A percentile compares a stretch with the other conserved stretches of the same genome.
Evolutionary conservation across 2,329 filamentous ascomycete genomes (phyloP).

Genomic region (Aspergillus chevalieri): DNA sequence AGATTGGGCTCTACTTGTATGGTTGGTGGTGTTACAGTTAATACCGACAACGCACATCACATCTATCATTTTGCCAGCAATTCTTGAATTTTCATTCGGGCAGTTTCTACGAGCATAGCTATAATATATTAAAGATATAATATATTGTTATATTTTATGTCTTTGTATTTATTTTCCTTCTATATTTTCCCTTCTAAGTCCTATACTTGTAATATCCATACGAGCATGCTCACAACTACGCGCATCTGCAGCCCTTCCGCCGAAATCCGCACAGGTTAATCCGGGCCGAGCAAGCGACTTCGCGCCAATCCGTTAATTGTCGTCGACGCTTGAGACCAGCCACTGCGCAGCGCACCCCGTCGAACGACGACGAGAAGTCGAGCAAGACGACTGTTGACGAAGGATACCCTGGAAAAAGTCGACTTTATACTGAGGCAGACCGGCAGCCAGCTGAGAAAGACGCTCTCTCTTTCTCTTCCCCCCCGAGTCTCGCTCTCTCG

Average conservation of each 20-base stretch:
- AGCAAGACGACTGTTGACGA: not conserved
- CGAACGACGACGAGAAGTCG: conserved; percentile 3
- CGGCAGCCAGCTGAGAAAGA: conserved; percentile 12
- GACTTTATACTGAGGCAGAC: not conserved
- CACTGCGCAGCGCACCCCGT: conserved; percentile 12
- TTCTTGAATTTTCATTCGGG: not conserved
- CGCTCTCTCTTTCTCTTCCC: conserved; percentile 8
- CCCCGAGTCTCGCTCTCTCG: too few species aligned
- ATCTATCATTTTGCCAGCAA: conserved; percentile 12
- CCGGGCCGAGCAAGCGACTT: conserved; percentile 35
- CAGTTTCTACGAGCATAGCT: not conserved
- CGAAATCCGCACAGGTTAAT: conserved; percentile 24
- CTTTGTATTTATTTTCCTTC: conserved; percentile 7
- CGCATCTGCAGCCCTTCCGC: conserved; percentile 25
- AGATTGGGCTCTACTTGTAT: not conserved
- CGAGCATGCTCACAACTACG: conserved; percentile 32
- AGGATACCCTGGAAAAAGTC: not conserved
- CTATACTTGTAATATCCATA: too few species aligned
- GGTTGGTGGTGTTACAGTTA: not conserved
- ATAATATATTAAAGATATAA: too few species aligned
- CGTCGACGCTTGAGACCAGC: not conserved
- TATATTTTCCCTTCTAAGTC: not conserved
- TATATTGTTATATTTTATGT: too few species aligned
- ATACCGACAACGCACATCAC: conserved; percentile 10
- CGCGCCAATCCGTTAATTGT: conserved; percentile 14